Conservation (phyloP, 768 basidiomycete species). For the Lentinula aciculospora region DNA sequence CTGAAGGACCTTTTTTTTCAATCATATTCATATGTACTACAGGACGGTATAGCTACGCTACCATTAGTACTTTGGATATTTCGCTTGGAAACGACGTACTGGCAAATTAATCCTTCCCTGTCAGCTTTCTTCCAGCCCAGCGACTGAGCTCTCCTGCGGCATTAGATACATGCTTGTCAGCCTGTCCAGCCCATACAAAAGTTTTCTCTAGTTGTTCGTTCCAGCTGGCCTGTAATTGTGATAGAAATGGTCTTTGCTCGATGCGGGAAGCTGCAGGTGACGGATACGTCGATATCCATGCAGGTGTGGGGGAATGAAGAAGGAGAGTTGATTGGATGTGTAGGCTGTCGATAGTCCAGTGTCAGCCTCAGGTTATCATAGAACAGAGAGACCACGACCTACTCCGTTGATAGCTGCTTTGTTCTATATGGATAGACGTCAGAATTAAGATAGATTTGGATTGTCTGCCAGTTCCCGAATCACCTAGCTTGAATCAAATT, state of each 20-base stretch:
- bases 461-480: neutral
- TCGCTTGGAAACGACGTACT: neutral
- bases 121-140: constrained; percentile 23
- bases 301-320: constrained; percentile 41
- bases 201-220: constrained; percentile 48
- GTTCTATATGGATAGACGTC: constrained; percentile 3
- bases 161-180: constrained; percentile 41
- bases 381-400: constrained; percentile 15
- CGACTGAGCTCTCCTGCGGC: constrained; percentile 39
- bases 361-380: too few relatives aligned
- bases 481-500: constrained; percentile 56
- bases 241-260: constrained; percentile 36
- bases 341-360: constrained; percentile 28
- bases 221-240: constrained; percentile 51
- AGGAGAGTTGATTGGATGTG: constrained; percentile 47
- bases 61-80: neutral
- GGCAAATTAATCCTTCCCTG: neutral
- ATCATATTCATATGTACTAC: neutral
- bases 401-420: constrained; percentile 52
- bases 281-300: constrained; percentile 24
- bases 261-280: constrained; percentile 52
- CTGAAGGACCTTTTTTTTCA: neutral
- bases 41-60: neutral
- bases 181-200: constrained; percentile 35
- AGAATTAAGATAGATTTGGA: neutral